Evolutionary conservation across 2,329 filamentous ascomycete species (phyloP).

Genomic region (Periconia digitata): DNA sequence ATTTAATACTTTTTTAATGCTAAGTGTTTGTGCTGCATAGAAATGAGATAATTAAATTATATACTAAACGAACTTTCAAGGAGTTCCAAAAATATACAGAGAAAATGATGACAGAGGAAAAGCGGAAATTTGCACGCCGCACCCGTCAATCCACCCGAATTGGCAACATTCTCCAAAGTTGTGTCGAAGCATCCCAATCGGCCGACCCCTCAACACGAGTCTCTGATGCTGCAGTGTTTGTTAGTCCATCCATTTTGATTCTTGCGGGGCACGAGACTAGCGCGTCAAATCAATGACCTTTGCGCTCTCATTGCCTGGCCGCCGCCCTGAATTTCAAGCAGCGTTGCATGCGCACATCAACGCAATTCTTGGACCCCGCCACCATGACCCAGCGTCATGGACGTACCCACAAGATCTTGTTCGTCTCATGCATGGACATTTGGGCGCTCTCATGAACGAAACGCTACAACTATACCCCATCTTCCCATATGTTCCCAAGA

Average conservation of each 20-base stretch:
- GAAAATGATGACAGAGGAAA: background rate
- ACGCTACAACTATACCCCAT: background rate
- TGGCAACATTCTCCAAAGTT: background rate
- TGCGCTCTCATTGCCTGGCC: conserved; percentile 64
- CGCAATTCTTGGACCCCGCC: background rate
- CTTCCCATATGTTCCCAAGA: background rate
- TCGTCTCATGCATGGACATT: background rate
- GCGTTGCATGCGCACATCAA: background rate
- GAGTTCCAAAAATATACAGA: background rate
- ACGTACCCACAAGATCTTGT: background rate
- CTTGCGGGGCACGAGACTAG: conserved; percentile 79
- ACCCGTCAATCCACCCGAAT: background rate
- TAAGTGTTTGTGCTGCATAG: too few species aligned
- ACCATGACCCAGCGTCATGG: background rate
- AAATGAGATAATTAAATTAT: too few species aligned
- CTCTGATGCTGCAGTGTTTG: conserved; percentile 49
- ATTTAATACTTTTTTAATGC: too few species aligned
- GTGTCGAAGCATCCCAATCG: background rate
- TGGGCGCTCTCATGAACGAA: background rate
- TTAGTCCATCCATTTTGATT: conserved; percentile 62
- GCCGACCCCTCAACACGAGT: background rate
- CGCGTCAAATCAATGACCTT: conserved; percentile 72
- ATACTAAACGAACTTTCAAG: too few species aligned
- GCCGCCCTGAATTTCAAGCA: conserved; percentile 59
- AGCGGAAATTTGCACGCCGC: background rate